Base-by-base conservation (phyloP, 2,329 filamentous ascomycete species). In the Colletotrichum theobromicola region DNA sequence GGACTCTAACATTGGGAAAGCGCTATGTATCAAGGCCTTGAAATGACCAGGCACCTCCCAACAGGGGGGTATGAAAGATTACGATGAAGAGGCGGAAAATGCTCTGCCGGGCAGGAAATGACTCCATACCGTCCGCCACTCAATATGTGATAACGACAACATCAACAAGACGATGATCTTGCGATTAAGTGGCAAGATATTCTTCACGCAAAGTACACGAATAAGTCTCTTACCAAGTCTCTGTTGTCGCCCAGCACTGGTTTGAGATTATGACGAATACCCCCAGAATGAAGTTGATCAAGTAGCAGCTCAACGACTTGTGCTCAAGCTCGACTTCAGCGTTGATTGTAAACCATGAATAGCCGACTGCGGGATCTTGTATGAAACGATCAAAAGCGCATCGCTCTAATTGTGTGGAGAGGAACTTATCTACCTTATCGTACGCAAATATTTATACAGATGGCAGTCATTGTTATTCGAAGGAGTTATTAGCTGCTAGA, bases 371-470 rank as follows among this genome's bases (percentile, higher is more conserved):
- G 3, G 4, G 37, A 3, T 42, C 8, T 42, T 5, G 8, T 42
- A 5, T n/a, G 4, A 42, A 42, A 42, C 15, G 13, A 35, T 15
- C 34, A 16, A 35, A 35, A 35, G 13, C 34, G 7, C 34, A 5
- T 15, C 16, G 34, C 7, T 34, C 10, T 3, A 1, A 42, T 42
- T 42, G 1, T 42, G 16, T 5, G 8, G 37, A 42, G 35, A 18
- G 37, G 1, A 1, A 1, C 4, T 46, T 7, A 46, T 10, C n/a
- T n/a, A 1, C 18, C 9, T 46, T 46, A n/a, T n/a, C n/a, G 10
- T 46, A 1, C 0, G 9, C 18, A 21, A 1, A 1, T 1, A 13
- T 46, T 46, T 13, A 7, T 21, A 4, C 42, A 46, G 2, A 21
- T 1, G 0, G 42, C 42, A 46, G 42, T 46, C 1, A 13, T n/a